These are phyloP conservation scores for Paxillus rubicundulus DNA, from an alignment of 768 basidiomycete genomes.

Conservation along the genomic window DNA sequence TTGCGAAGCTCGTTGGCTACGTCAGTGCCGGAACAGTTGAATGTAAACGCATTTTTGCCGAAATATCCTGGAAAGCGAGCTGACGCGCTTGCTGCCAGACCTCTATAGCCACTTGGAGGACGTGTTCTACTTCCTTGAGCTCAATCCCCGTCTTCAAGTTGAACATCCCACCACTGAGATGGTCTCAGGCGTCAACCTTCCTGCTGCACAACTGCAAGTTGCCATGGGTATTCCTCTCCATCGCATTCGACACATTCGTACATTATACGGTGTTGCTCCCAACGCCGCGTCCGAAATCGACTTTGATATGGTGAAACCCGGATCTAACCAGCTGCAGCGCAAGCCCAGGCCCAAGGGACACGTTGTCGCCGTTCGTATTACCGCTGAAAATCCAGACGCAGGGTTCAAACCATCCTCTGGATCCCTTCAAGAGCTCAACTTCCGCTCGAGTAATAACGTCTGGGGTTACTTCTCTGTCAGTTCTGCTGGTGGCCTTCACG, in stretches of 20 bases:
- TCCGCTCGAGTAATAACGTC: slow-evolving; percentile 98
- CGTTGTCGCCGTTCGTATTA: slow-evolving; percentile 98
- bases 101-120: slow-evolving; percentile 94
- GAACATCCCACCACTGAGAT: slow-evolving; percentile 99
- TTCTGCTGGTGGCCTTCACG: slow-evolving; percentile 93
- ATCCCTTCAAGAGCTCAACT: slow-evolving; percentile 96
- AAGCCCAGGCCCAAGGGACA: slow-evolving; percentile 97
- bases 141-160: slow-evolving; percentile 99
- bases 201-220: slow-evolving; percentile 94
- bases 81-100: slow-evolving; percentile 46
- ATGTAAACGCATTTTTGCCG: slow-evolving; percentile 50
- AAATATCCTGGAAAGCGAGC: not conserved
- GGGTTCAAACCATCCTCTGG: slow-evolving; percentile 99
- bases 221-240: slow-evolving; percentile 98
- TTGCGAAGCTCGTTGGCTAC: slow-evolving; percentile 98
- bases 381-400: slow-evolving; percentile 98
- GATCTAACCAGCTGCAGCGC: slow-evolving; percentile 83
- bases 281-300: slow-evolving; percentile 90
- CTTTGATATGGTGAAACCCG: slow-evolving; percentile 92
- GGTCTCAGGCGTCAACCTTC: slow-evolving; percentile 98
- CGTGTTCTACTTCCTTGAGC: slow-evolving; percentile 94
- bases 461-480: slow-evolving; percentile 99
- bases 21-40: slow-evolving; percentile 98
- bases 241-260: slow-evolving; percentile 92
- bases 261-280: slow-evolving; percentile 91